phyloP scores from a whole-genome alignment of 2,329 filamentous ascomycete genomes.

The Aspergillus luchuensis region DNA sequence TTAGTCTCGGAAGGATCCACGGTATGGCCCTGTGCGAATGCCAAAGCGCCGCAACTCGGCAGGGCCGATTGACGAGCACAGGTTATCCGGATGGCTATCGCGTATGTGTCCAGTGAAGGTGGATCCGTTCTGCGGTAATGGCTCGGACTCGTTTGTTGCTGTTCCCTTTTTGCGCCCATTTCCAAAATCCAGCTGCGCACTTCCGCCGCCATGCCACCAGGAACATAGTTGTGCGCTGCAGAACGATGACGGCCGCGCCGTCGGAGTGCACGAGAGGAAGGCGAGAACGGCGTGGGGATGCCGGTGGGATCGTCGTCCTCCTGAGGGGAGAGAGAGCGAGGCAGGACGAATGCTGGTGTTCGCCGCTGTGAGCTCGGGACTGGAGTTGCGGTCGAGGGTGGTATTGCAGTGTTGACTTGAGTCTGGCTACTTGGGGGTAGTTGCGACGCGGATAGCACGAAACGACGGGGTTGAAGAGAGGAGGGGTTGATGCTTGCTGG shows the following conservation, averaged over 20 bases:
- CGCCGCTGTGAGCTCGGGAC: constrained; percentile 15
- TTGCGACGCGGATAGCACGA: constrained; percentile 30
- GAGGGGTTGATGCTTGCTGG: constrained; percentile 25
- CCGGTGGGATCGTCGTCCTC: constrained; percentile 19
- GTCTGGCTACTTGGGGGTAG: constrained; percentile 24
- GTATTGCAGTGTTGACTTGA: background rate
- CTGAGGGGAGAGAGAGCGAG: constrained; percentile 37
- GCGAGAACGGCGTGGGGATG: constrained; percentile 39
- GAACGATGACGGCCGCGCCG: constrained; percentile 33
- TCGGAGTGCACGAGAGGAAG: constrained; percentile 33
- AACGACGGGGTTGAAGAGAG: constrained; percentile 33
- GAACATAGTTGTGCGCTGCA: constrained; percentile 30
- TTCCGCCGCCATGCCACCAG: constrained; percentile 44
- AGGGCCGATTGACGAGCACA: constrained; percentile 21
- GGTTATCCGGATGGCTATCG: constrained; percentile 21
- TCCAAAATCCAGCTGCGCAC: constrained; percentile 47
- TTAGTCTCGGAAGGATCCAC: background rate
- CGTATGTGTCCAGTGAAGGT: constrained; percentile 16
- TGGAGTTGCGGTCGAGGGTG: constrained; percentile 14
- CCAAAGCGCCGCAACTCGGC: constrained; percentile 30
- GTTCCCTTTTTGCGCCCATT: constrained; percentile 35
- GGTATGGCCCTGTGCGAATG: constrained; percentile 23
- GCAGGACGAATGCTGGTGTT: constrained; percentile 39
- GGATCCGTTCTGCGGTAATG: background rate
- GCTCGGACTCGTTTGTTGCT: constrained; percentile 5